A percentile compares a stretch with the other conserved stretches of the same genome.
Evolutionary conservation across 2,329 filamentous ascomycete species (phyloP).

Genomic region (Epichloe sibirici): DNA sequence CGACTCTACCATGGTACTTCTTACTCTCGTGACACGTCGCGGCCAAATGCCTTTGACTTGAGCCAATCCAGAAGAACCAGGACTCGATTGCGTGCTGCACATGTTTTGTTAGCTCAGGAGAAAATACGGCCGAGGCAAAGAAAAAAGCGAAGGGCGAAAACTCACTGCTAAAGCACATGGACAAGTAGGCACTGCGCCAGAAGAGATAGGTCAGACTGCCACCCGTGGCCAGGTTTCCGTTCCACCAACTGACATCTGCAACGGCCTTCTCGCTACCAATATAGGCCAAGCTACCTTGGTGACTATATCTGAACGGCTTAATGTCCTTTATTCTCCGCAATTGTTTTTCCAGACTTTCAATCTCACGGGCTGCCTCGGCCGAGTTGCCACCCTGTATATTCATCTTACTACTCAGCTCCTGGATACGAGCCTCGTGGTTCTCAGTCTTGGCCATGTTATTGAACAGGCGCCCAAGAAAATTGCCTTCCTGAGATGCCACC

Average conservation of each 20-base stretch:
- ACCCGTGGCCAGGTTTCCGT: conserved; percentile 88
- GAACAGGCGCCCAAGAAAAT: conserved; percentile 88
- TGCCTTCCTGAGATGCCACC: conserved; percentile 90
- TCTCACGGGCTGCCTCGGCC: conserved; percentile 59
- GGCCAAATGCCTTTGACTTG: conserved; percentile 93
- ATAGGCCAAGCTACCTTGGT: conserved; percentile 93
- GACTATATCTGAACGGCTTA: conserved; percentile 96
- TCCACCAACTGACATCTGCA: conserved; percentile 93
- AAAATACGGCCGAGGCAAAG: not conserved
- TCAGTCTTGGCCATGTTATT: conserved; percentile 98
- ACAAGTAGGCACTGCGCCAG: conserved; percentile 95
- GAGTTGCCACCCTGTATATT: conserved; percentile 52
- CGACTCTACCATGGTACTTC: not conserved
- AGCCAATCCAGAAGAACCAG: conserved; percentile 90
- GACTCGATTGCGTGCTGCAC: conserved; percentile 76
- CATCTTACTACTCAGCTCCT: conserved; percentile 50
- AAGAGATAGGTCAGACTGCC: conserved; percentile 94
- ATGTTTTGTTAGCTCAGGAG: conserved; percentile 9
- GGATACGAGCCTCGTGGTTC: conserved; percentile 63
- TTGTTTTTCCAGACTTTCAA: conserved; percentile 77
- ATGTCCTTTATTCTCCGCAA: conserved; percentile 84
- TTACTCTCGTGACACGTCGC: conserved; percentile 81
- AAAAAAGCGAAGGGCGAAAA: conserved; percentile 17
- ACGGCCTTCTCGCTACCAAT: conserved; percentile 98
- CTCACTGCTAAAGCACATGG: conserved; percentile 99